Base-by-base conservation (phyloP, 176 grass and related monocot species). In the Aechmea fasciata region DNA sequence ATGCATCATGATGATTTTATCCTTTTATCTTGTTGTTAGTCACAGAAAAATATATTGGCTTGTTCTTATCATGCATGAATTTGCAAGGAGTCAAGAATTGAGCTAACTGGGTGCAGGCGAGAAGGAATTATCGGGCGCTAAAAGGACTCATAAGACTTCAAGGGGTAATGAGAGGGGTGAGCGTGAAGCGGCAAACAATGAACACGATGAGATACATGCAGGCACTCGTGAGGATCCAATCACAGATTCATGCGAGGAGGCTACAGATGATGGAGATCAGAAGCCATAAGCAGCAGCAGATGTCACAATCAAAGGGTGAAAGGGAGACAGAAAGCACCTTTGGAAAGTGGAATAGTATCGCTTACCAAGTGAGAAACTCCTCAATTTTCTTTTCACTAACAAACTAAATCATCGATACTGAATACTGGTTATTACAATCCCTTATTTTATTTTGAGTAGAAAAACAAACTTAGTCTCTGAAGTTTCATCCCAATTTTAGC, bases 151-250 rank as follows among this genome's bases (percentile, higher is more conserved):
- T 99, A 78, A 81, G 94, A 70, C 94, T 99, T 20, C 87, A 93
- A 81, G 81, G 41, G 9, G 79, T 93, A 55, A 81, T 99, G 80
- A 72, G 90, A 0, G 89, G 94, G 6, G 77, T 78, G 11, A 74
- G 75, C 69, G 77, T 99, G 63, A 91, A 88, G 72, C 82, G 80
- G 65, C 94, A 99, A 80, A 93, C 87, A 41, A 81, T 49, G 54
- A 83, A 99, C 74, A 69, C 94, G 33, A 93, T 99, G 89, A 73
- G 81, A 67, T 83, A 75, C 69, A 99, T 99, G 94, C 94, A 81
- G 80, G 87, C 80, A 84, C 82, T 99, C 10, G 90, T 90, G 50
- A 80, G 87, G 75, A 84, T 93, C 50, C 94, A 99, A 70, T 62
- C 82, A 23, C 89, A 99, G 59, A 84, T 99, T 28, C 87, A 82